Evolutionary conservation across 176 grass and related monocot species (phyloP).

Genomic region (Musa beccarii): DNA sequence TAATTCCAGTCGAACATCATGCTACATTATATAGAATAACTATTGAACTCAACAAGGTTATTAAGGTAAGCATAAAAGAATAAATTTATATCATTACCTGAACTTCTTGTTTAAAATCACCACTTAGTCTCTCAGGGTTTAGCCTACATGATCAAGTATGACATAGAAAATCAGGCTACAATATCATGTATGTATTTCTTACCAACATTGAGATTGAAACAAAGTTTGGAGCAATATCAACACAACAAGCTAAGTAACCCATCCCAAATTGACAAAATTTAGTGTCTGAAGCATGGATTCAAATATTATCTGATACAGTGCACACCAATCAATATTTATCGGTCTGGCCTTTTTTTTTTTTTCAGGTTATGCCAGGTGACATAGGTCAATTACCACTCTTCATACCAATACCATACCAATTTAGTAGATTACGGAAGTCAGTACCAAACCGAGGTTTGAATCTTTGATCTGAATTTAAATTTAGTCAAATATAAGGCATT

Average conservation of each 20-base stretch:
- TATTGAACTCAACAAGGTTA: conserved; percentile 1
- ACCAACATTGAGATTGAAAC: neutral
- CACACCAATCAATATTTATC: no score
- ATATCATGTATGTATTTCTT: neutral
- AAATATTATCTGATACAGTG: neutral
- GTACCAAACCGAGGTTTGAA: no score
- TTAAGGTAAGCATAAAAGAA: conserved; percentile 18
- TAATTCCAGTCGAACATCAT: neutral
- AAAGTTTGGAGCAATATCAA: neutral
- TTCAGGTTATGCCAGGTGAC: no score
- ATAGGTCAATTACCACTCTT: no score
- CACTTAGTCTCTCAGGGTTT: conserved; percentile 82
- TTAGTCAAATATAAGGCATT: no score
- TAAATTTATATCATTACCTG: conserved; percentile 50
- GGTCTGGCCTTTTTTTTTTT: no score
- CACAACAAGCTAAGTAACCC: neutral
- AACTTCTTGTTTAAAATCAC: conserved; percentile 86
- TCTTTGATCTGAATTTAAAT: no score
- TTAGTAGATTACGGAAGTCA: no score
- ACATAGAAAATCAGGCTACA: neutral
- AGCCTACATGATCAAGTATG: conserved; percentile 40
- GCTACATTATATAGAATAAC: conserved; percentile 15
- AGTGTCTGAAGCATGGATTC: neutral
- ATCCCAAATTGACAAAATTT: neutral
- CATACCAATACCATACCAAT: no score